Conservation (phyloP, 495 filamentous ascomycete genomes). For the Penicillium desertorum region DNA sequence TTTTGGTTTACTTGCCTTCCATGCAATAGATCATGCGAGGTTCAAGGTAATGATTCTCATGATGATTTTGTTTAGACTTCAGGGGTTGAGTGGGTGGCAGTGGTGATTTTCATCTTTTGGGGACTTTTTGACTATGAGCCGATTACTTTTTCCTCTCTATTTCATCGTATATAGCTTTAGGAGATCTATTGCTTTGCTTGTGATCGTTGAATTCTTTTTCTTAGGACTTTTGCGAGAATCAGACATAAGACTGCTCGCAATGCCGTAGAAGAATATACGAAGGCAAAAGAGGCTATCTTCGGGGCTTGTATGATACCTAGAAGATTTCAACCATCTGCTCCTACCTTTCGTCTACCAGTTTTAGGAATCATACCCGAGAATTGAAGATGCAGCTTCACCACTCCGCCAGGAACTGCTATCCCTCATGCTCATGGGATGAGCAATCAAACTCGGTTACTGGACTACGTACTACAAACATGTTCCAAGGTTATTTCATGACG, state of each 20-base stretch:
- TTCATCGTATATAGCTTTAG: constrained; percentile 21
- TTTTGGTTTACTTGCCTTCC: background rate
- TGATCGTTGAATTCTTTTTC: background rate
- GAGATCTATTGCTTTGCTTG: constrained; percentile 14
- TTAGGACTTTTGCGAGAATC: background rate
- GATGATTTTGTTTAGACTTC: constrained; percentile 19
- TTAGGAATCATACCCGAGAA: background rate
- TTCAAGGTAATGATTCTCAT: constrained; percentile 16
- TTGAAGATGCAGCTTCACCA: background rate
- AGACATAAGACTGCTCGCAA: background rate
- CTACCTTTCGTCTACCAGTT: no score
- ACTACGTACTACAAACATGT: background rate
- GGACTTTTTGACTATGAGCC: constrained; percentile 4
- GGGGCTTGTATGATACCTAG: background rate
- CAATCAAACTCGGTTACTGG: background rate
- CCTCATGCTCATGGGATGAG: no score
- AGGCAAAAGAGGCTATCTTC: no score
- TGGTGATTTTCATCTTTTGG: constrained; percentile 6
- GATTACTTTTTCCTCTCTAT: background rate
- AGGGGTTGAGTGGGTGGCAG: background rate
- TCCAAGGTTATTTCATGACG: background rate
- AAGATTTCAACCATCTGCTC: no score
- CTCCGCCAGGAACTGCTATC: no score
- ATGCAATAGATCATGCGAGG: constrained; percentile 2
- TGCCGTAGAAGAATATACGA: background rate